Base-by-base conservation (phyloP, 495 filamentous ascomycete genomes). In the Lasiosphaeria miniovina region DNA sequence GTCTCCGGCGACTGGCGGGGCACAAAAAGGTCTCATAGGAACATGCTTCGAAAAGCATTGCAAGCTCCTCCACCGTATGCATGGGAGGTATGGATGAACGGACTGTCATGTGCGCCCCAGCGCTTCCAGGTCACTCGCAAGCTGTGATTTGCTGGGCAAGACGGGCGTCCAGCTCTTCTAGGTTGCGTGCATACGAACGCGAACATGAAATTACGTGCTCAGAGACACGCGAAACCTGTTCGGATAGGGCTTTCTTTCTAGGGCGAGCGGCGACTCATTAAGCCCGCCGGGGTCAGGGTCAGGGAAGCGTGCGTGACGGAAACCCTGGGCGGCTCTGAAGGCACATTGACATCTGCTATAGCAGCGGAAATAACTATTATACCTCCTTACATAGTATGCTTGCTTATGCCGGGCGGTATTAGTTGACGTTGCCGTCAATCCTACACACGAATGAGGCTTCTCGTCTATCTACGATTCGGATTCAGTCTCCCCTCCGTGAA, bases 371-470 rank as follows among this genome's bases (percentile, higher is more conserved):
- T 12, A 57, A 6, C 31, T 57, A 43, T 57, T 50, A 50, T 49
- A 49, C 38, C 55, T 15, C 55, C 45, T 57, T 64, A 41, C n/a
- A n/a, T n/a, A n/a, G n/a, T n/a, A n/a, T 0, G 24, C 49, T 49
- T 49, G 52, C 49, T 46, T 52, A 40, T 58, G 49, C 60, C 41
- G 49, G 49, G 41, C 35, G 45, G 55, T 57, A 45, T 45, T 24
- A 2, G 24, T 24, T 24, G 24, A 24, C 24, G 24, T 9, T 55
- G 40, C 35, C 59, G 55, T 17, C 49, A 57, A 61, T 55, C 57
- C 52, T 60, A 49, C 49, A 60, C 62, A 60, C 14, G 4, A 53
- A 53, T 64, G 62, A 64, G 53, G 62, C 62, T 41, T 63, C 61
- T 63, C 61, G 62, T 64, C 58, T 54, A 64, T 60, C 57, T 60